Evolutionary conservation across 768 basidiomycete genomes (phyloP).

Genomic region (Auriscalpium microsporum): DNA sequence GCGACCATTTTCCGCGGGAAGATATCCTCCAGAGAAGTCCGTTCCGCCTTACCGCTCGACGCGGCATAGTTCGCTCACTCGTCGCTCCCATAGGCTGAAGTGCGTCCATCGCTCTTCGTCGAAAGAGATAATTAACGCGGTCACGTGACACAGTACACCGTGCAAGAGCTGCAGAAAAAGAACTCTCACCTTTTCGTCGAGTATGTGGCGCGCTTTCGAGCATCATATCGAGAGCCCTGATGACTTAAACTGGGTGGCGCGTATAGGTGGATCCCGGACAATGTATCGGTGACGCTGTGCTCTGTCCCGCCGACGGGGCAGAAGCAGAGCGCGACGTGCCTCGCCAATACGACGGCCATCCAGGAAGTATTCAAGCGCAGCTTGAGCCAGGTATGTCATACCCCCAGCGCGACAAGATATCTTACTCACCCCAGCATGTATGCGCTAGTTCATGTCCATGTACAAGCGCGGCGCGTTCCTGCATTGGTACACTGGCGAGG

Average conservation of each 20-base stretch:
- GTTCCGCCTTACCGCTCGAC: slow-evolving; percentile 22
- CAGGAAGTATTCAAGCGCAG: slow-evolving; percentile 82
- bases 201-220: slow-evolving; percentile 31
- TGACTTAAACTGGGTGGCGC: no score
- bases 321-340: slow-evolving; percentile 59
- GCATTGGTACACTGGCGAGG: slow-evolving; percentile 88
- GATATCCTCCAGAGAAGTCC: slow-evolving; percentile 71
- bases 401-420: background rate
- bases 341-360: slow-evolving; percentile 74
- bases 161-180: slow-evolving; percentile 67
- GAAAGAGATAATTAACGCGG: background rate
- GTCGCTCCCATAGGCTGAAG: slow-evolving; percentile 18
- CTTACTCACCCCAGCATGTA: slow-evolving; percentile 1
- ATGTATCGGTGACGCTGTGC: slow-evolving; percentile 77
- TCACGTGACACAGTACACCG: slow-evolving; percentile 41
- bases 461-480: slow-evolving; percentile 80
- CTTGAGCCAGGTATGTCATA: slow-evolving; percentile 41
- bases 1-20: slow-evolving; percentile 84
- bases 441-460: slow-evolving; percentile 62
- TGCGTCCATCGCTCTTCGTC: slow-evolving; percentile 13
- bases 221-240: no score
- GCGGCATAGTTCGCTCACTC: slow-evolving; percentile 21
- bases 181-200: slow-evolving; percentile 74
- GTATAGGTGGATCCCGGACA: slow-evolving; percentile 84
- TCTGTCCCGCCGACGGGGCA: slow-evolving; percentile 80